These are phyloP conservation scores for Rhynchosporium agropyri DNA, from an alignment of 2,329 filamentous ascomycete genomes.

Conservation along the genomic window DNA sequence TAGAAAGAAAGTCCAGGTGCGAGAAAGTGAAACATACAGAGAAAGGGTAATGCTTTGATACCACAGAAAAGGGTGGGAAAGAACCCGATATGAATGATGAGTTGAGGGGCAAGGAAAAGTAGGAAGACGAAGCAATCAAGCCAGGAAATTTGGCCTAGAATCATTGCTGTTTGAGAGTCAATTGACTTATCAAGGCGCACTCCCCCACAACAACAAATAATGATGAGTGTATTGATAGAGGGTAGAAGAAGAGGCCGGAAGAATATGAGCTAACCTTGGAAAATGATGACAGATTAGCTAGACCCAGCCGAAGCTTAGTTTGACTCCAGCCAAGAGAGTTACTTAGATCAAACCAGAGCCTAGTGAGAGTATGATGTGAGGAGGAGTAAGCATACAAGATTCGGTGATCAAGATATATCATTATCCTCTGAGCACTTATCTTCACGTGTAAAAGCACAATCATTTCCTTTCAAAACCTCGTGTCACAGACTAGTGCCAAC, in stretches of 20 bases:
- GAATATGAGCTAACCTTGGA: not conserved
- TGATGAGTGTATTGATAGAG: not conserved
- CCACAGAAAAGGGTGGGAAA: conserved; percentile 59
- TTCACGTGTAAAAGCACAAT: no score
- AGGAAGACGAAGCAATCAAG: conserved; percentile 76
- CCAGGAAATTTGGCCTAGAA: conserved; percentile 73
- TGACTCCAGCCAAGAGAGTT: conserved; percentile 1
- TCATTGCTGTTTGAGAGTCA: conserved; percentile 53
- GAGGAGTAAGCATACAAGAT: no score
- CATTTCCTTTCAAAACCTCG: no score
- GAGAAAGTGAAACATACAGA: conserved; percentile 52
- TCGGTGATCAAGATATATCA: no score
- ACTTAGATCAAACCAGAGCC: no score
- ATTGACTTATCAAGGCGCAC: not conserved
- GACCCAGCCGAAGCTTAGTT: conserved; percentile 9
- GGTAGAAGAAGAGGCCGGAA: not conserved
- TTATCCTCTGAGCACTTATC: no score
- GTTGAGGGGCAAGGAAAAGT: conserved; percentile 69
- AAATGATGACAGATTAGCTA: conserved; percentile 2
- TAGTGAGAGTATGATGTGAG: no score
- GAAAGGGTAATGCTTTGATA: conserved; percentile 67
- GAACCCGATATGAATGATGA: conserved; percentile 68
- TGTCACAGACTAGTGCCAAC: not conserved
- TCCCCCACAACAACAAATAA: not conserved
- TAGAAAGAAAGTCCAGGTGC: no score